A percentile compares a stretch with the other conserved stretches of the same genome.
Evolutionary conservation across 169 alveolate species (phyloP).

Genomic region (Plasmodium coatneyi): DNA sequence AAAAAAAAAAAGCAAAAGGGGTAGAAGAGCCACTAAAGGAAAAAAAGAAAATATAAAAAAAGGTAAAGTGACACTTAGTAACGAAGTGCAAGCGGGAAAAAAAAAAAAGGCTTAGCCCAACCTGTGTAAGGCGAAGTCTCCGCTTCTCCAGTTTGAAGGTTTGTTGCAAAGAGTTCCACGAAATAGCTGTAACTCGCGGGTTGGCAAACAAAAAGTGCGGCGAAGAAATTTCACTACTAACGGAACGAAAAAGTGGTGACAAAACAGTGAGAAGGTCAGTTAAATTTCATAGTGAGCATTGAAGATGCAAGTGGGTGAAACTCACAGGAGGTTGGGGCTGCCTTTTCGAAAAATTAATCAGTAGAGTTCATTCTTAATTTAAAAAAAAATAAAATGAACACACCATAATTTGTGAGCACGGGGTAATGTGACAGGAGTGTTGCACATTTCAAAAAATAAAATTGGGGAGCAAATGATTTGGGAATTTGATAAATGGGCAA

Average conservation of each 20-base stretch:
- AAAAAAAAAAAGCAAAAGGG: background rate
- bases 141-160: background rate
- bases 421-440: background rate
- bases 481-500: background rate
- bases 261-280: background rate
- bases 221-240: background rate
- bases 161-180: background rate
- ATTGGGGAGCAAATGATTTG: background rate
- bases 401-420: background rate
- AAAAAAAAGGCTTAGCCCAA: background rate
- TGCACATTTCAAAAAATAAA: background rate
- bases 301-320: background rate
- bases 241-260: background rate
- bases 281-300: background rate
- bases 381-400: background rate
- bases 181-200: background rate
- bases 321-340: background rate
- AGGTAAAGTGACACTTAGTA: background rate
- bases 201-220: background rate
- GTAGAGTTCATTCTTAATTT: background rate
- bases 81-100: background rate
- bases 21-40: background rate
- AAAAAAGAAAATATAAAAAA: background rate
- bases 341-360: background rate
- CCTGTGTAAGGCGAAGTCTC: background rate